These are phyloP conservation scores for Pulicaria dysenterica DNA, from an alignment of 129 eudicot genomes.

Conservation along the genomic window DNA sequence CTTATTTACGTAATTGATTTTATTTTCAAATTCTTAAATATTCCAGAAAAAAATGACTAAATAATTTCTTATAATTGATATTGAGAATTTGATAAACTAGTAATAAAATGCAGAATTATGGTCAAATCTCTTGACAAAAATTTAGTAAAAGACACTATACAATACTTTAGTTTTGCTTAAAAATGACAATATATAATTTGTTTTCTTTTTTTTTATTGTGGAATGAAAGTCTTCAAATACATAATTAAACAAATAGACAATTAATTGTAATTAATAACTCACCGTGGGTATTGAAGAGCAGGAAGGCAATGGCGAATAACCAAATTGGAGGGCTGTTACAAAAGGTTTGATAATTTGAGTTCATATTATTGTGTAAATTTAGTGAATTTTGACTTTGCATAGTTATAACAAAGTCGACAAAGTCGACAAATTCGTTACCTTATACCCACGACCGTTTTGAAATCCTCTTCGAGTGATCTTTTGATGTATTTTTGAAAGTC, in stretches of 20 bases:
- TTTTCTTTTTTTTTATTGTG: no score
- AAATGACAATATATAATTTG: no score
- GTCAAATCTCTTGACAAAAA: no score
- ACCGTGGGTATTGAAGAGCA: constrained; percentile 59
- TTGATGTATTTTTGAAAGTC: constrained; percentile 61
- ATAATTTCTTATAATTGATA: no score
- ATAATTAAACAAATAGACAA: not conserved
- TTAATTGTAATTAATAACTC: not conserved
- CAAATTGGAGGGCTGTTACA: constrained; percentile 56
- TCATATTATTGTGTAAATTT: not conserved
- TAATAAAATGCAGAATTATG: no score
- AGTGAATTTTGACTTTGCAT: not conserved
- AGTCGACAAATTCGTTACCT: constrained; percentile 34
- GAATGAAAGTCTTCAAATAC: not conserved
- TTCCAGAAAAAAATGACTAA: no score
- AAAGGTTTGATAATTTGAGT: not conserved
- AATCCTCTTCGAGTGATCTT: constrained; percentile 60
- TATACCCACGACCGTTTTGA: constrained; percentile 60
- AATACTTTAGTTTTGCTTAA: no score
- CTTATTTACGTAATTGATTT: no score
- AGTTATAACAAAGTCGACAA: not conserved
- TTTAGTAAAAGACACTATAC: no score
- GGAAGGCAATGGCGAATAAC: constrained; percentile 49
- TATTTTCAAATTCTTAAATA: no score
- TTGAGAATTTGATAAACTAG: no score